Evolutionary conservation across 768 basidiomycete genomes (phyloP).

Genomic region (Lactarius indigo): DNA sequence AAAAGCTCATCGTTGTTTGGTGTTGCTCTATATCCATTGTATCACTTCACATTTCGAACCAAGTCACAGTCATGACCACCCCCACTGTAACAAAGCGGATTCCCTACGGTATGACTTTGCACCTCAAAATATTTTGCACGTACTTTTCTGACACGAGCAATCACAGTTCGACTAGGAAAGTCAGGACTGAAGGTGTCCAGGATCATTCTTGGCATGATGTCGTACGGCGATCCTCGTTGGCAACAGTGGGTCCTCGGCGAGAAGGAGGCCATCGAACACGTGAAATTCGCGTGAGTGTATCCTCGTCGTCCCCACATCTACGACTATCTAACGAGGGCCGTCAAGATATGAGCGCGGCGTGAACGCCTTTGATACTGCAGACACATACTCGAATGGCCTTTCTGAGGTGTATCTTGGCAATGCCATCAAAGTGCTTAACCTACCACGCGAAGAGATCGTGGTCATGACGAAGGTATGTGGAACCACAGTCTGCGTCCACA

Average conservation of each 20-base stretch:
- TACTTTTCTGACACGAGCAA: background rate
- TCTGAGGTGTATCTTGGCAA: slow-evolving; percentile 41
- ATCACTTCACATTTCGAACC: background rate
- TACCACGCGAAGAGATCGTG: slow-evolving; percentile 43
- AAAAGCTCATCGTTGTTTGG: background rate
- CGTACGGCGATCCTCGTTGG: slow-evolving; percentile 41
- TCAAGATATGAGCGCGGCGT: slow-evolving; percentile 57
- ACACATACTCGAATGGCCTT: slow-evolving; percentile 35
- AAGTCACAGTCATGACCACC: slow-evolving; percentile 8
- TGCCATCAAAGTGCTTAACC: slow-evolving; percentile 36
- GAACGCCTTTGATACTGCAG: slow-evolving; percentile 58
- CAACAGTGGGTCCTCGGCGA: slow-evolving; percentile 35
- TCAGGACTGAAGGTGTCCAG: slow-evolving; percentile 62
- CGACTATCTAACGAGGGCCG: slow-evolving; percentile 10
- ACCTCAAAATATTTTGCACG: background rate
- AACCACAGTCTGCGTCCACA: background rate
- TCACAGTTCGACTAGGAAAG: slow-evolving; percentile 37
- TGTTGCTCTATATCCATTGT: background rate
- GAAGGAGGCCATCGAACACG: slow-evolving; percentile 27
- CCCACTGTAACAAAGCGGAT: slow-evolving; percentile 7
- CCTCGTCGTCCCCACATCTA: slow-evolving; percentile 17
- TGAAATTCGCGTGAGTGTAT: slow-evolving; percentile 29
- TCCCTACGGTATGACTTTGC: slow-evolving; percentile 11
- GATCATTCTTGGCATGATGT: slow-evolving; percentile 63
- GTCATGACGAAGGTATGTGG: slow-evolving; percentile 40